Conservation (phyloP, 2,329 filamentous ascomycete species). For the Colletotrichum sp. region DNA sequence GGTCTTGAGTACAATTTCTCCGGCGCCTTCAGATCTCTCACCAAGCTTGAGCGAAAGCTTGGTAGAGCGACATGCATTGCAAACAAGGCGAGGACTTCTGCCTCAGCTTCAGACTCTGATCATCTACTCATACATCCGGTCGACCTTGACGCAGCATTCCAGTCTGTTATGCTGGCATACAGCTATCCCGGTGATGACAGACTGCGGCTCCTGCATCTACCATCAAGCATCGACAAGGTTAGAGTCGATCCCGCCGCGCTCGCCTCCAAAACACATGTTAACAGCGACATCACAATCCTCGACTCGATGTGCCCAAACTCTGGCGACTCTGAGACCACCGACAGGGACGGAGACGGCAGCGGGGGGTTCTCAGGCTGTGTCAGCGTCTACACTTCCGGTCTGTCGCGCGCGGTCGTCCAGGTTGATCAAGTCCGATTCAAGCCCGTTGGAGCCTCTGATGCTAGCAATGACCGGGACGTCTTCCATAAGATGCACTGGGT, state of each 20-base stretch:
- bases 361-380: slow-evolving; percentile 6
- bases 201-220: slow-evolving; percentile 33
- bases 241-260: slow-evolving; percentile 17
- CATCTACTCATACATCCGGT: slow-evolving; percentile 33
- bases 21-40: slow-evolving; percentile 13
- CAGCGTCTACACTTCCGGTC: slow-evolving; percentile 19
- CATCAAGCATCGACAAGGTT: slow-evolving; percentile 27
- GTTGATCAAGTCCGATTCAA: slow-evolving; percentile 23
- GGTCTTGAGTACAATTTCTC: slow-evolving; percentile 22
- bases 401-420: slow-evolving; percentile 14
- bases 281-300: background rate
- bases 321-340: background rate
- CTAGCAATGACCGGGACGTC: background rate
- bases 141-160: slow-evolving; percentile 36
- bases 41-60: slow-evolving; percentile 17
- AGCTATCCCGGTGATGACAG: slow-evolving; percentile 31
- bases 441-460: slow-evolving; percentile 20
- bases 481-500: background rate
- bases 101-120: background rate
- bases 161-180: slow-evolving; percentile 33
- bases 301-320: background rate
- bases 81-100: background rate
- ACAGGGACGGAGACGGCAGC: background rate
- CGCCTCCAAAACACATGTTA: background rate
- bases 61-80: background rate